Percentiles rank a stretch among this genome's conserved stretches.
phyloP scores from a whole-genome alignment of 306 rosid genomes.

The Cucurbita moschata region DNA sequence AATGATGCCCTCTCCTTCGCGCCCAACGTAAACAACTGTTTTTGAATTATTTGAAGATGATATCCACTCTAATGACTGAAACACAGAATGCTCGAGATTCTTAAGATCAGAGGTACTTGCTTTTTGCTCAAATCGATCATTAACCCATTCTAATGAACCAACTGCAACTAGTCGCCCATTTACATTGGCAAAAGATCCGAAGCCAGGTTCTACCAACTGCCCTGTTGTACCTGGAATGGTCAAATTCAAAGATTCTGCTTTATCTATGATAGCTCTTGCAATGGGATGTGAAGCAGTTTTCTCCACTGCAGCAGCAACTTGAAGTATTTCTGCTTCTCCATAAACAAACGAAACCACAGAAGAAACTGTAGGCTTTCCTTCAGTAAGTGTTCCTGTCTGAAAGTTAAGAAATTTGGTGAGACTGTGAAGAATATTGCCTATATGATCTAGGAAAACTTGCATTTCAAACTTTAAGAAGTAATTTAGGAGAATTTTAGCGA shows the following conservation, averaged over 20 bases:
- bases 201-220: constrained; percentile 83
- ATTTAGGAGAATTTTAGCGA: not conserved
- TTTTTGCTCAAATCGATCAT: constrained; percentile 42
- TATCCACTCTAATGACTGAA: constrained; percentile 29
- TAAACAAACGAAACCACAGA: constrained; percentile 43
- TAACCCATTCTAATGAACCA: constrained; percentile 74
- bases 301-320: constrained; percentile 89
- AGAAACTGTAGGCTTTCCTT: constrained; percentile 85
- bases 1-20: constrained; percentile 86
- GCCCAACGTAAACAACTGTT: constrained; percentile 83
- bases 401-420: constrained; percentile 19
- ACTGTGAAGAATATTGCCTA: not conserved
- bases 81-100: constrained; percentile 40
- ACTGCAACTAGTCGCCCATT: constrained; percentile 78
- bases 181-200: constrained; percentile 80
- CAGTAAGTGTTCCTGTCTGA: constrained; percentile 97
- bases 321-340: constrained; percentile 67
- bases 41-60: constrained; percentile 50
- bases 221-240: constrained; percentile 53
- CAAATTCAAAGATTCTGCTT: constrained; percentile 70
- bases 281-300: constrained; percentile 96
- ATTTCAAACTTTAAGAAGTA: not conserved
- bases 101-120: constrained; percentile 26
- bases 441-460: not conserved
- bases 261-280: constrained; percentile 67